Conservation (phyloP, 2,329 filamentous ascomycete species). For the Penicillium sp. region DNA sequence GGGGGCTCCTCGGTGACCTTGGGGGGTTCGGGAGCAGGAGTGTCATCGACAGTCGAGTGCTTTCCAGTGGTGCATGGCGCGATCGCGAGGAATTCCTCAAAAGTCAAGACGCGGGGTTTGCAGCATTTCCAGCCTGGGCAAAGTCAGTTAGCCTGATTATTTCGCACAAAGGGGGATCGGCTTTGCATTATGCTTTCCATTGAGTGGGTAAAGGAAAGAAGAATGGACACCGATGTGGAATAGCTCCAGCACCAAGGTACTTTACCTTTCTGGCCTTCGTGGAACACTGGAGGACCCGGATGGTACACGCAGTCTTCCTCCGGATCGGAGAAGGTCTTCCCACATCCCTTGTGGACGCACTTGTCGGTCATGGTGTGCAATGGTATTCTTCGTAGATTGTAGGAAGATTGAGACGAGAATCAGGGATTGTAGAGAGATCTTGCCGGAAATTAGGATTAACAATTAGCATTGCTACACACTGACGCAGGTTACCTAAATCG, state of each 20-base stretch:
- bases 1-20: conserved; percentile 34
- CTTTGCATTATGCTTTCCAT: background rate
- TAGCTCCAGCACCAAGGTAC: conserved; percentile 34
- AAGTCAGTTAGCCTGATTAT: background rate
- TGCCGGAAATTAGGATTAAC: background rate
- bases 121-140: conserved; percentile 93
- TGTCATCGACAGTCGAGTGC: conserved; percentile 84
- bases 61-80: conserved; percentile 89
- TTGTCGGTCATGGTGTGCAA: conserved; percentile 53
- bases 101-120: conserved; percentile 93
- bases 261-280: conserved; percentile 96
- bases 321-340: conserved; percentile 79
- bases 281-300: conserved; percentile 89
- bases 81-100: conserved; percentile 96
- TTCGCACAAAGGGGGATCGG: background rate
- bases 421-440: background rate
- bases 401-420: background rate
- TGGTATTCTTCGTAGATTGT: background rate
- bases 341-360: conserved; percentile 95
- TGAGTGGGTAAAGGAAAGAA: background rate
- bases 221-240: conserved; percentile 5
- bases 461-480: conserved; percentile 3
- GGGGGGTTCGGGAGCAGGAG: conserved; percentile 49
- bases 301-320: conserved; percentile 89
- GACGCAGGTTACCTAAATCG: conserved; percentile 26